Evolutionary conservation across 1,284 basidiomycete species (phyloP).

Genomic region (Moesziomyces antarcticus): DNA sequence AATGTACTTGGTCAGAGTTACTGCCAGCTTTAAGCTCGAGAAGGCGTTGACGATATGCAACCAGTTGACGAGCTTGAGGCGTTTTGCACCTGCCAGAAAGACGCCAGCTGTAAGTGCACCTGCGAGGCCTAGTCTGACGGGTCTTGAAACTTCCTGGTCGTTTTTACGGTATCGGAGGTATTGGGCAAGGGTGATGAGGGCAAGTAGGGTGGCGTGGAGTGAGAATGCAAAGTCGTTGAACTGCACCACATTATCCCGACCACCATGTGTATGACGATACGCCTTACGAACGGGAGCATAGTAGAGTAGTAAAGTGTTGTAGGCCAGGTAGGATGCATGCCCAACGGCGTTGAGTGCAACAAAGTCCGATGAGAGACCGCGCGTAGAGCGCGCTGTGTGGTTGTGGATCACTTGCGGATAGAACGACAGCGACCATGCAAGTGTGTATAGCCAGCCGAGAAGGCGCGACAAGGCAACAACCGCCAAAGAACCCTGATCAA

Average conservation of each 20-base stretch:
- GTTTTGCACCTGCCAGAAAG: constrained; percentile 15
- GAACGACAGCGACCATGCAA: constrained; percentile 62
- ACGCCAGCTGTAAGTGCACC: constrained; percentile 6
- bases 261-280: constrained; percentile 45
- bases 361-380: constrained; percentile 59
- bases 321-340: constrained; percentile 52
- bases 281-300: constrained; percentile 38
- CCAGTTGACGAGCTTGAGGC: constrained; percentile 18
- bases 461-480: constrained; percentile 37
- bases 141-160: constrained; percentile 4
- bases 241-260: constrained; percentile 47
- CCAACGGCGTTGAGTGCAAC: constrained; percentile 55
- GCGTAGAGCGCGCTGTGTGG: constrained; percentile 20
- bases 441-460: constrained; percentile 59
- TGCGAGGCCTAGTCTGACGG: constrained; percentile 15
- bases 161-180: constrained; percentile 4
- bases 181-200: constrained; percentile 20
- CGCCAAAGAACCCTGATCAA: constrained; percentile 1
- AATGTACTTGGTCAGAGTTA: constrained; percentile 67
- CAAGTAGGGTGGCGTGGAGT: constrained; percentile 43
- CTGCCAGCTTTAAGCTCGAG: constrained; percentile 67
- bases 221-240: constrained; percentile 57
- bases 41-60: constrained; percentile 54
- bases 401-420: constrained; percentile 61
- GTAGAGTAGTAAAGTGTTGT: constrained; percentile 46